phyloP scores from a whole-genome alignment of 805 yeast genomes.

The Teunomyces aglyptinius region DNA sequence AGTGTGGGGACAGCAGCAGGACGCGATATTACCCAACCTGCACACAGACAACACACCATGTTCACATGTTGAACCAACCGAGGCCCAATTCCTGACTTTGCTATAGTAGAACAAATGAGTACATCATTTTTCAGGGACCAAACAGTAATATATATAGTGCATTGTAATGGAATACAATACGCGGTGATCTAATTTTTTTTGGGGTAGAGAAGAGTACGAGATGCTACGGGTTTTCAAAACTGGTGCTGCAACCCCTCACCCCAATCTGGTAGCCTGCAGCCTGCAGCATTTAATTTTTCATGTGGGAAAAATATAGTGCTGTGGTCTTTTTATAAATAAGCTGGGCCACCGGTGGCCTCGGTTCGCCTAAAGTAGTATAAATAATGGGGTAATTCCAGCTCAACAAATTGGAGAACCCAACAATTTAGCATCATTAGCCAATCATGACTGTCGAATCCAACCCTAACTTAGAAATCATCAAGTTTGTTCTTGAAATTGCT shows the following conservation, averaged over 20 bases:
- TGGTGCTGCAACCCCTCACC: not conserved
- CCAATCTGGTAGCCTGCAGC: not conserved
- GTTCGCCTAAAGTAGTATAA: not conserved
- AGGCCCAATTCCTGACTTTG: not conserved
- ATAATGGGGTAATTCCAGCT: slow-evolving; percentile 3
- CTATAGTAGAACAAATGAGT: too few species aligned
- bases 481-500: slow-evolving; percentile 29
- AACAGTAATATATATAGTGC: too few species aligned
- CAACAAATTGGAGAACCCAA: not conserved
- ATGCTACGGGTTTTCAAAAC: not conserved
- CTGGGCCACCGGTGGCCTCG: not conserved
- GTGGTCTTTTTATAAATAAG: not conserved
- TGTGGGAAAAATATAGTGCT: not conserved
- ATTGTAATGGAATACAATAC: not conserved
- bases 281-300: slow-evolving; percentile 1
- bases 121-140: too few species aligned
- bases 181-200: not conserved
- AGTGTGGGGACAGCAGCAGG: not conserved
- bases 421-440: not conserved
- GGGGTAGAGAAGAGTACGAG: not conserved
- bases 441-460: slow-evolving; percentile 15
- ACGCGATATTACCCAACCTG: not conserved
- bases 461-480: slow-evolving; percentile 33
- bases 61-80: not conserved
- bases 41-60: not conserved